Conservation (phyloP, 768 basidiomycete genomes). For the Lactarius hengduanensis region DNA sequence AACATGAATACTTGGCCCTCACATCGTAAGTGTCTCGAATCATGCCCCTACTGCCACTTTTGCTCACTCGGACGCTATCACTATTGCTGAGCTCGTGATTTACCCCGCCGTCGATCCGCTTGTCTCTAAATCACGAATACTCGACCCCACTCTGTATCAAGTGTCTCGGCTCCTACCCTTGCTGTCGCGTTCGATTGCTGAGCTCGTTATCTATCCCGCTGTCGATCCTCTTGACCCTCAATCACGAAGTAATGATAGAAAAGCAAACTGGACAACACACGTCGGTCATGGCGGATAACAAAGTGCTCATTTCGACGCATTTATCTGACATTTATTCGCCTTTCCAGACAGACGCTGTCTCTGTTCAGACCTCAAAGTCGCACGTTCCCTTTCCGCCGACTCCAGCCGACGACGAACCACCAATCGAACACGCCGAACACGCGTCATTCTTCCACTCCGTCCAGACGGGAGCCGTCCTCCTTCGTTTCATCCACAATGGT, state of each 20-base stretch:
- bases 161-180: constrained; percentile 33
- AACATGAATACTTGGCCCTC: too few species aligned
- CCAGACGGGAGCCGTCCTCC: constrained; percentile 61
- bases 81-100: constrained; percentile 40
- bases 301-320: constrained; percentile 43
- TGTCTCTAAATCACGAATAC: too few species aligned
- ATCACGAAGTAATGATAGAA: constrained; percentile 41
- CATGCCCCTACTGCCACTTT: constrained; percentile 99
- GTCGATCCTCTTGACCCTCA: constrained; percentile 99
- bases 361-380: constrained; percentile 59
- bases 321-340: constrained; percentile 62
- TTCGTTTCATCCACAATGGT: constrained; percentile 73
- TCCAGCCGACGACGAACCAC: constrained; percentile 43
- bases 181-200: constrained; percentile 97
- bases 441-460: constrained; percentile 57
- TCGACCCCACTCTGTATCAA: too few species aligned
- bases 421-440: constrained; percentile 71
- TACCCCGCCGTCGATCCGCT: too few species aligned
- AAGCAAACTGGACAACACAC: not conserved
- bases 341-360: constrained; percentile 48
- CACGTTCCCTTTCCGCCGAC: constrained; percentile 49
- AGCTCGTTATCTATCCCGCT: constrained; percentile 99
- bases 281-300: not conserved
- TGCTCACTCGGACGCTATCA: constrained; percentile 99
- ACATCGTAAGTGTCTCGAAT: constrained; percentile 36